These are phyloP conservation scores for Obelidium mucronatum DNA, from an alignment of 192 early-diverging fungal species.

Conservation along the genomic window DNA sequence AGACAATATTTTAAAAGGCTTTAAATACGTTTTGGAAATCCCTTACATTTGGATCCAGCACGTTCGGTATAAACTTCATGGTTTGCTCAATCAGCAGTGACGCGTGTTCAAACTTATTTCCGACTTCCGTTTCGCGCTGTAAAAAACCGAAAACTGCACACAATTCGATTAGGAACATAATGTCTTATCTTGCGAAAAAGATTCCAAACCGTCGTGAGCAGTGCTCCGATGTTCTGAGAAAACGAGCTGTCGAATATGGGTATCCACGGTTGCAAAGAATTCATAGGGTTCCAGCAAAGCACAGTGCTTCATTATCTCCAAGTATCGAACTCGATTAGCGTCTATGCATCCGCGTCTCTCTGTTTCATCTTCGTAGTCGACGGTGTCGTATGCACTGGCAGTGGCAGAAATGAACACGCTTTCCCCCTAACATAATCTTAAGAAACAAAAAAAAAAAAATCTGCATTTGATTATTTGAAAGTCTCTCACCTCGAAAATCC, in stretches of 20 bases:
- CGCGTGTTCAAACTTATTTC: neutral
- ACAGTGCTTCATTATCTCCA: conserved; percentile 27
- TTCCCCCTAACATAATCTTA: too few relatives aligned
- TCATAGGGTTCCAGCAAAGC: neutral
- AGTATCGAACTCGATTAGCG: conserved; percentile 19
- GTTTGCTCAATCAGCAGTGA: conserved; percentile 5
- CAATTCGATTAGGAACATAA: too few relatives aligned
- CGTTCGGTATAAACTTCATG: neutral
- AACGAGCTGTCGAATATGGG: neutral
- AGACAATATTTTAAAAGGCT: neutral
- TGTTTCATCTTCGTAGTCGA: conserved; percentile 38
- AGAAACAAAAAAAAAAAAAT: too few relatives aligned
- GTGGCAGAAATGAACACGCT: neutral
- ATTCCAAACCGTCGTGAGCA: too few relatives aligned
- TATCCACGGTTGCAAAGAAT: neutral
- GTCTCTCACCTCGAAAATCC: neutral
- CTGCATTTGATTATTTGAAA: too few relatives aligned
- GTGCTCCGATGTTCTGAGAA: too few relatives aligned
- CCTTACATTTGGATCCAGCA: neutral
- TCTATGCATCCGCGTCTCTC: conserved; percentile 3
- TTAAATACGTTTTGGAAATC: neutral
- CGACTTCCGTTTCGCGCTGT: too few relatives aligned
- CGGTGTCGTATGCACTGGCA: conserved; percentile 21
- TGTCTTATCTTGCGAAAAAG: too few relatives aligned
- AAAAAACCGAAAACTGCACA: too few relatives aligned